phyloP scores from a whole-genome alignment of 805 yeast species.

The Tanozyma kutaoensis region DNA sequence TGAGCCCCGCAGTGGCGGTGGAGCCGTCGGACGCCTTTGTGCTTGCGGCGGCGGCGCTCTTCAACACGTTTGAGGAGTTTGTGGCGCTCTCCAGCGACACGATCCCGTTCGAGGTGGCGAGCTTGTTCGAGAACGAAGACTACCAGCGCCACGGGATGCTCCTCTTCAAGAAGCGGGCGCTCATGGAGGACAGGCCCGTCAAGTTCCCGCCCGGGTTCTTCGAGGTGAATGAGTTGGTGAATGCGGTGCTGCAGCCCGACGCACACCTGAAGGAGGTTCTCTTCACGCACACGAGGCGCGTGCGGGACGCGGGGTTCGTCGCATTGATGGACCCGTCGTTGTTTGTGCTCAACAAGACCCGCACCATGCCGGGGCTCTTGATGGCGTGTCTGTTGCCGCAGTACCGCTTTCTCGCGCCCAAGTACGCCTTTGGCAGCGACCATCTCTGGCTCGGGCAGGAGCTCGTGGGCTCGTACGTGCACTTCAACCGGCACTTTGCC shows the following conservation, averaged over 20 bases:
- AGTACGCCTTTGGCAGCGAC: conserved; percentile 12
- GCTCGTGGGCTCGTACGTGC: conserved; percentile 12
- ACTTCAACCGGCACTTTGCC: conserved; percentile 13
- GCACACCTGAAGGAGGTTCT: conserved; percentile 9
- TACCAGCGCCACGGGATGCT: conserved; percentile 11
- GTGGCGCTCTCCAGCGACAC: conserved; percentile 1
- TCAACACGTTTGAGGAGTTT: conserved; percentile 2
- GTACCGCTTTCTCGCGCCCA: conserved; percentile 8
- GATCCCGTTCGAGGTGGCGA: conserved; percentile 2
- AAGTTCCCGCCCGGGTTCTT: conserved; percentile 14
- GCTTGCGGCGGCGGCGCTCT: conserved; percentile 1
- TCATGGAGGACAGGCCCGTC: conserved; percentile 6
- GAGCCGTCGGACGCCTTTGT: conserved; percentile 2
- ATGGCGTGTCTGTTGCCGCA: conserved; percentile 12
- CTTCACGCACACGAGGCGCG: conserved; percentile 6
- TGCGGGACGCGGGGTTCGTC: conserved; percentile 10
- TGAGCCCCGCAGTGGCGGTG: no score
- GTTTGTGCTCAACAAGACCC: conserved; percentile 14
- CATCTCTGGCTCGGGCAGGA: conserved; percentile 22
- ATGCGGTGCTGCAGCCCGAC: conserved; percentile 8
- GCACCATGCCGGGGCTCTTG: conserved; percentile 14
- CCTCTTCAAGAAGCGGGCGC: conserved; percentile 16
- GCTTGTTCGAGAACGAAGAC: conserved; percentile 7
- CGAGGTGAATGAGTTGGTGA: conserved; percentile 14
- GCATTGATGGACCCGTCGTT: conserved; percentile 14